Base-by-base conservation (phyloP, 495 filamentous ascomycete species). In the Parachaetomium inaequale region DNA sequence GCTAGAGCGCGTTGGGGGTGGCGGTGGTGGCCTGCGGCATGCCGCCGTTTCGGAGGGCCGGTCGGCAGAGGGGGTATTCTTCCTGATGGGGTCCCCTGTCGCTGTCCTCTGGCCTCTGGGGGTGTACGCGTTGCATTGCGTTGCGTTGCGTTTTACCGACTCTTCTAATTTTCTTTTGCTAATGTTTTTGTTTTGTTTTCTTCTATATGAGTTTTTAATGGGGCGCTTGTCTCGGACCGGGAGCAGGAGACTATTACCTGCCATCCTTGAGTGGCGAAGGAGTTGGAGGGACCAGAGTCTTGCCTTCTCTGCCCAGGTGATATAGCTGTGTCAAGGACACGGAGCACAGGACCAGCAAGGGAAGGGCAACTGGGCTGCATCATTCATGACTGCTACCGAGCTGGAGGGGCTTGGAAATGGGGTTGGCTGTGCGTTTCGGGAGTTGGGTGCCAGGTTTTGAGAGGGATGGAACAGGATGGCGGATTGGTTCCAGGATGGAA, bases 1-100 rank as follows among this genome's bases (percentile, higher is more conserved):
- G 78, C 60, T 81, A 82, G 79, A 54, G 66, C 66, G 63, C 61
- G 63, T 63, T 70, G 47, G 69, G 67, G 38, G 46, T 36, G 3
- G 62, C 64, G 32, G 63, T 49, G n/a, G 61, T 68, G 34, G 61
- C 68, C 34, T 72, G 63, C 51, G 65, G 70, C 31, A 64, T 72
- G 57, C 65, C 67, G 42, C 15, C 15, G 55, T 63, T 70, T 31
- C 63, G 19, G 26, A 32, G 17, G 19, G 3, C 8, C 4, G 28
- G 19, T 46, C 17, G 53, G 11, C 10, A 45, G 32, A 32, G 51
- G 50, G 45, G 45, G 32, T 56, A 34, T 46, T 32, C 26, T 15
- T 21, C 40, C 3, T 40, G 14, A 5, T 40, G 14, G 12, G 14
- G 1, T 40, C 23, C 2, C 11, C 14, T 21, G n/a, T 26, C 52